phyloP scores from a whole-genome alignment of 208 protist species.

The Trypanosoma conorhini region DNA sequence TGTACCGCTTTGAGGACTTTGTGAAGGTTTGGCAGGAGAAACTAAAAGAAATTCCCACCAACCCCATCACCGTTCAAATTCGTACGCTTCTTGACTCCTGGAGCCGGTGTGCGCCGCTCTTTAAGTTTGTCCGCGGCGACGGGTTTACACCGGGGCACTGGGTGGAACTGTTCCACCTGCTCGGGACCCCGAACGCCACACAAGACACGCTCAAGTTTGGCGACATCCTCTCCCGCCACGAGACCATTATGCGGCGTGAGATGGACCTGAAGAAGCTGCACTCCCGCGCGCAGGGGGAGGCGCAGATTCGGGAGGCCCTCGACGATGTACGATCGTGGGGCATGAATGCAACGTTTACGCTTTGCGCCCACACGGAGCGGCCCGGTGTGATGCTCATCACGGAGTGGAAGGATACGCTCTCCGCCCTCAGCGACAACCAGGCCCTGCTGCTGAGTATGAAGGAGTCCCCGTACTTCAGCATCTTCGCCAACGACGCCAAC shows the following conservation, averaged over 20 bases:
- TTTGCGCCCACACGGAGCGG: conserved; percentile 77
- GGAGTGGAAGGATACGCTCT: conserved; percentile 97
- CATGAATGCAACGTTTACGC: conserved; percentile 80
- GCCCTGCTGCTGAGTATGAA: conserved; percentile 96
- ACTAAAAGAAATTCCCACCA: conserved; percentile 72
- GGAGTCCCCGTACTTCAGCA: conserved; percentile 95
- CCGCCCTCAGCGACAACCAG: conserved; percentile 96
- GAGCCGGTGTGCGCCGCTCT: conserved; percentile 71
- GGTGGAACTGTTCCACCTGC: conserved; percentile 89
- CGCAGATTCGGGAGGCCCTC: conserved; percentile 95
- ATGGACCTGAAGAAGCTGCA: conserved; percentile 93
- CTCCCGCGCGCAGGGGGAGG: conserved; percentile 95
- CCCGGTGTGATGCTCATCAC: conserved; percentile 92
- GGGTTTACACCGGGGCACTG: conserved; percentile 96
- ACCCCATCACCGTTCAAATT: conserved; percentile 89
- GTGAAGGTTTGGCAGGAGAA: conserved; percentile 91
- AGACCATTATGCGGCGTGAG: conserved; percentile 77
- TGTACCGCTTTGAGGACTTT: conserved; percentile 96
- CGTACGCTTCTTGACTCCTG: conserved; percentile 87
- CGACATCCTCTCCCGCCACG: conserved; percentile 85
- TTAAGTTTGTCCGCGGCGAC: conserved; percentile 96
- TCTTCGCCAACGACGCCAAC: conserved; percentile 91
- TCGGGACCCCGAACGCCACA: conserved; percentile 77
- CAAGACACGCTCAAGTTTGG: conserved; percentile 92
- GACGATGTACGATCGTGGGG: conserved; percentile 95